These are phyloP conservation scores for Chalciporus chontae DNA, from an alignment of 768 basidiomycete genomes.

Conservation along the genomic window DNA sequence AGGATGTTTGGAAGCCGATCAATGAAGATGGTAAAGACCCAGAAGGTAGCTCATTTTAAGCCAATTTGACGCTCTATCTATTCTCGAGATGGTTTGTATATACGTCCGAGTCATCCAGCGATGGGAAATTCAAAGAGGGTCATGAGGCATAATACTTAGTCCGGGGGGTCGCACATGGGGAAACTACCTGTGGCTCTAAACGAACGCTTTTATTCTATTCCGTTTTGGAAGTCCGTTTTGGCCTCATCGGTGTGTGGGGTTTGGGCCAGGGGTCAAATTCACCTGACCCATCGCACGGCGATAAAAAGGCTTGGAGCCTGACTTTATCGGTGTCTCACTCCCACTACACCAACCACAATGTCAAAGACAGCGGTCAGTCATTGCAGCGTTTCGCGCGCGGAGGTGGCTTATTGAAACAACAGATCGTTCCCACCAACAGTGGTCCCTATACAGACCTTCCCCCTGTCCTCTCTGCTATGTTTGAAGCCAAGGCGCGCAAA, in stretches of 20 bases:
- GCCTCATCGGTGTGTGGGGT: neutral
- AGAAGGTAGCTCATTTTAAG: constrained; percentile 11
- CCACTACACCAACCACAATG: constrained; percentile 26
- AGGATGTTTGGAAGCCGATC: constrained; percentile 78
- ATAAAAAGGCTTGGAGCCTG: constrained; percentile 13
- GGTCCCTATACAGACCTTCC: constrained; percentile 51
- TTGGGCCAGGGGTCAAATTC: constrained; percentile 3
- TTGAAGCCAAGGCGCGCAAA: constrained; percentile 67
- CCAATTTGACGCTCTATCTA: neutral
- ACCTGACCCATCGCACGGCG: neutral
- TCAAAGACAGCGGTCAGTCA: constrained; percentile 36
- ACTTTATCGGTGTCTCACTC: neutral
- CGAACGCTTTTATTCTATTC: neutral
- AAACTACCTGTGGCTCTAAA: neutral
- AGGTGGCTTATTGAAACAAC: neutral
- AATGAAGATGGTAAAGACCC: constrained; percentile 5
- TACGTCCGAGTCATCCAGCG: constrained; percentile 1
- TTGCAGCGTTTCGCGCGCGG: neutral
- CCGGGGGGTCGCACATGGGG: no score
- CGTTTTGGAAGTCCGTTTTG: neutral
- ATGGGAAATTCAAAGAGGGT: neutral
- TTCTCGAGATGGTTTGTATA: constrained; percentile 3
- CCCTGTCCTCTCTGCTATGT: constrained; percentile 44
- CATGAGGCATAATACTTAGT: no score
- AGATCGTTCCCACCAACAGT: constrained; percentile 43